A percentile compares a stretch with the other conserved stretches of the same genome.
Evolutionary conservation across 2,329 filamentous ascomycete species (phyloP).

Genomic region (Endoconidiophora laricicola): DNA sequence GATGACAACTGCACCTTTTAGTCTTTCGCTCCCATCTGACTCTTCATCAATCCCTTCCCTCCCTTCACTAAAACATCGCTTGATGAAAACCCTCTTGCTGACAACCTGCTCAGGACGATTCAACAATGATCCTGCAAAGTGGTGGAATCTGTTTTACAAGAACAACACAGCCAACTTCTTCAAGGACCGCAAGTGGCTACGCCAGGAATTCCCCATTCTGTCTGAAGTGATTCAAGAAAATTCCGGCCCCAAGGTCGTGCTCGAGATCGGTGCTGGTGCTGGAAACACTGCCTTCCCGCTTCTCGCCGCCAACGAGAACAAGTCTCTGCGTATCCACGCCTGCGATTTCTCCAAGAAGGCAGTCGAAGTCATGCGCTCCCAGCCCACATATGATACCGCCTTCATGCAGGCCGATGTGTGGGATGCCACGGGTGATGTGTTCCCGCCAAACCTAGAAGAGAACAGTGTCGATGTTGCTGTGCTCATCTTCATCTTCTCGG

Average conservation of each 20-base stretch:
- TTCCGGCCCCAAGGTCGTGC: constrained; percentile 51
- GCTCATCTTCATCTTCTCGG: constrained; percentile 95
- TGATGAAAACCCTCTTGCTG: constrained; percentile 10
- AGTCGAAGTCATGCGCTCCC: constrained; percentile 75
- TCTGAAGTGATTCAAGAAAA: constrained; percentile 53
- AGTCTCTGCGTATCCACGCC: constrained; percentile 67
- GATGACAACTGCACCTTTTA: constrained; percentile 44
- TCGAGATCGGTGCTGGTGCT: constrained; percentile 89
- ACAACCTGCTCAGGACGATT: constrained; percentile 45
- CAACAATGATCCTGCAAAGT: constrained; percentile 79
- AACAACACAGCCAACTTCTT: constrained; percentile 97
- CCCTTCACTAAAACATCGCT: constrained; percentile 7
- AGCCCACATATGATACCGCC: constrained; percentile 51
- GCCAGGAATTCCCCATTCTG: constrained; percentile 89
- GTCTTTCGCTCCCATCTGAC: constrained; percentile 66
- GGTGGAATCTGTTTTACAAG: constrained; percentile 98
- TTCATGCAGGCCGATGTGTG: constrained; percentile 82
- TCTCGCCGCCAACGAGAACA: constrained; percentile 68
- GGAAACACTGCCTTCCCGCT: constrained; percentile 95
- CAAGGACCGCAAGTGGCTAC: constrained; percentile 95
- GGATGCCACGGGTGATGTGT: constrained; percentile 59
- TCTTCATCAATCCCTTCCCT: constrained; percentile 17
- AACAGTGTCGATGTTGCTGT: constrained; percentile 81
- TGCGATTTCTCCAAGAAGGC: constrained; percentile 95
- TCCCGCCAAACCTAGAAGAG: constrained; percentile 63